Conservation (phyloP, 192 early-diverging fungal genomes). For the Irineochytrium annulatum region DNA sequence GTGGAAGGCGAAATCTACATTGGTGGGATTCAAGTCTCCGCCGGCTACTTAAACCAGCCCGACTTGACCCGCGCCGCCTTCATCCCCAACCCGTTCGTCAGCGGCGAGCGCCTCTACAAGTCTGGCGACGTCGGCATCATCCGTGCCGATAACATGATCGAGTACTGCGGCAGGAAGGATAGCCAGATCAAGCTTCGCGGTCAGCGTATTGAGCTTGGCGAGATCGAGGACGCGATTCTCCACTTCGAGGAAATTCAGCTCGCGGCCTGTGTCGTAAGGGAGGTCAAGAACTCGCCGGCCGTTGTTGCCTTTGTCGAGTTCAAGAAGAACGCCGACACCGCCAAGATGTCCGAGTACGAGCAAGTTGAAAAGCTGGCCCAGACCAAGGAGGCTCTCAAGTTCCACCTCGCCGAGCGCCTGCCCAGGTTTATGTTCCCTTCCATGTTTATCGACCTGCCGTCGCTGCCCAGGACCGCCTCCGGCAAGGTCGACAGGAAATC, state of each 20-base stretch:
- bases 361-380: too few relatives aligned
- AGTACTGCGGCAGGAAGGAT: slow-evolving; percentile 17
- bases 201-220: slow-evolving; percentile 24
- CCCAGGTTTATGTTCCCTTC: background rate
- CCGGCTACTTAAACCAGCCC: slow-evolving; percentile 41
- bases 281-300: too few relatives aligned
- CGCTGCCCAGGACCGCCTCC: background rate
- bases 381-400: too few relatives aligned
- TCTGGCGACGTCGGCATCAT: slow-evolving; percentile 25
- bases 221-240: too few relatives aligned
- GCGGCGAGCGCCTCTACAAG: slow-evolving; percentile 14
- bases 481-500: background rate
- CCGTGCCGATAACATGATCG: slow-evolving; percentile 4
- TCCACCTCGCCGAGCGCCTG: background rate
- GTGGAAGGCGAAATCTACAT: slow-evolving; percentile 36
- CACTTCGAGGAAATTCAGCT: too few relatives aligned
- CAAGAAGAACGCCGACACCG: background rate
- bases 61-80: slow-evolving; percentile 34
- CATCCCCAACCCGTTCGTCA: slow-evolving; percentile 21
- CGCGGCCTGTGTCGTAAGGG: too few relatives aligned
- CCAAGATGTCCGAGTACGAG: too few relatives aligned
- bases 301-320: slow-evolving; percentile 3
- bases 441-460: background rate
- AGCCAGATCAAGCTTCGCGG: slow-evolving; percentile 25
- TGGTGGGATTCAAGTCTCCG: slow-evolving; percentile 30